Base-by-base conservation (phyloP, 225 moss, liverwort and hornwort species). In the Rhytidiadelphus loreus region DNA sequence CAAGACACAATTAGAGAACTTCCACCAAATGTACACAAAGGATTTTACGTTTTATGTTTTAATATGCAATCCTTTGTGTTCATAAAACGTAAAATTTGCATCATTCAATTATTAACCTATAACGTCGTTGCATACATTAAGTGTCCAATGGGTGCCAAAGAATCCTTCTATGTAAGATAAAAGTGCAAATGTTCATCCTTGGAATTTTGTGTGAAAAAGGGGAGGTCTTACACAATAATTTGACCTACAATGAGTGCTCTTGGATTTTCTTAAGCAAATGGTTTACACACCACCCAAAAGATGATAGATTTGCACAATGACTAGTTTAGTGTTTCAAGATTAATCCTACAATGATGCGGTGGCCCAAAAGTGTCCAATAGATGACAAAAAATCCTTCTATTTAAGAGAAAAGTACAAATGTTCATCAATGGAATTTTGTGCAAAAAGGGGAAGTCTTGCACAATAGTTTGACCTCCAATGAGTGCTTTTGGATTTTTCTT, bases 311-410 rank as follows among this genome's bases (percentile, higher is more conserved):
- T n/a, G n/a, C n/a, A n/a, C n/a, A n/a, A n/a, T n/a, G n/a, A n/a
- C n/a, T n/a, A n/a, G n/a, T n/a, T n/a, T n/a, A n/a, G n/a, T n/a
- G n/a, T n/a, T n/a, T n/a, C n/a, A n/a, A n/a, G n/a, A n/a, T n/a
- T n/a, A n/a, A n/a, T n/a, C n/a, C n/a, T n/a, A n/a, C n/a, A n/a
- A n/a, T n/a, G n/a, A n/a, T n/a, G n/a, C n/a, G n/a, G n/a, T n/a
- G n/a, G n/a, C n/a, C n/a, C n/a, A n/a, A n/a, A 41, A 70, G 8
- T 14, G 1, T 25, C 0, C 0, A 0, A 41, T 70, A 2, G 3
- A 13, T 41, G 16, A 37, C 35, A 70, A 25, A 70, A 0, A 69
- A 69, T 23, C 68, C 12, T 69, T 69, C 68, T n/a, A 39, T 23
- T 1, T 39, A 69, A 69, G 13, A 65, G 0, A 35, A 0, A 39